A percentile compares a stretch with the other conserved stretches of the same genome.
Evolutionary conservation across 192 early-diverging fungal genomes (phyloP).

Genomic region (Gonapodya sp.): DNA sequence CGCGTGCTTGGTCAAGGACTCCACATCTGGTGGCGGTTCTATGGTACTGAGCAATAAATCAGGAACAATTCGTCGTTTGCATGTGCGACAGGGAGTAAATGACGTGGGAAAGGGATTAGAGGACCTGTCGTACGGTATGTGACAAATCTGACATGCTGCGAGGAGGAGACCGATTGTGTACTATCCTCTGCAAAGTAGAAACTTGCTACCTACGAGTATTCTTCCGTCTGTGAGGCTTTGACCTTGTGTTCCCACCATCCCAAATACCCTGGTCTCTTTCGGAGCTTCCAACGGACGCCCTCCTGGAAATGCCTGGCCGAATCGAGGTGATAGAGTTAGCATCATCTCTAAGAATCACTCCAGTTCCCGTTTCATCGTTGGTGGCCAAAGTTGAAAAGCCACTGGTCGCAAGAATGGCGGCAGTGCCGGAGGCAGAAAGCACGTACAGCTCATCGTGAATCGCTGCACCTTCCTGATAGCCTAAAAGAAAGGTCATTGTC

Average conservation of each 20-base stretch:
- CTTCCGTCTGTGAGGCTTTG: slow-evolving; percentile 12
- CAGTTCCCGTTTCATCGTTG: background rate
- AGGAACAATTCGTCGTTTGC: slow-evolving; percentile 64
- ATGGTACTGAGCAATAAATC: slow-evolving; percentile 64
- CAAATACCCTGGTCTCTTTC: background rate
- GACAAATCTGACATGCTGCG: slow-evolving; percentile 40
- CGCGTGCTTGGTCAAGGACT: slow-evolving; percentile 50
- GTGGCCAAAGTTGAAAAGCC: too few relatives aligned
- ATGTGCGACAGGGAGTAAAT: slow-evolving; percentile 53
- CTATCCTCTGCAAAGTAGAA: too few relatives aligned
- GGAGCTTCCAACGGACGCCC: background rate
- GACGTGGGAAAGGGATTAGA: slow-evolving; percentile 64
- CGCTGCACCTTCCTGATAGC: slow-evolving; percentile 56
- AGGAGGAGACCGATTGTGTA: too few relatives aligned
- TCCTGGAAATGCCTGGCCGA: background rate
- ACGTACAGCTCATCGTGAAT: slow-evolving; percentile 57
- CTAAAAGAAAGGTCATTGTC: background rate
- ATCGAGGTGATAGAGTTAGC: background rate
- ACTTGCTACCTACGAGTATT: too few relatives aligned
- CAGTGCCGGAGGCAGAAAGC: slow-evolving; percentile 65
- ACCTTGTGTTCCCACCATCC: background rate
- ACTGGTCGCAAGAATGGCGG: slow-evolving; percentile 40
- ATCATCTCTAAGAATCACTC: background rate
- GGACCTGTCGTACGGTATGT: slow-evolving; percentile 54
- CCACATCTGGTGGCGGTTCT: slow-evolving; percentile 62